Conservation (phyloP, 306 rosid genomes). For the Citrullus mucosospermus region DNA sequence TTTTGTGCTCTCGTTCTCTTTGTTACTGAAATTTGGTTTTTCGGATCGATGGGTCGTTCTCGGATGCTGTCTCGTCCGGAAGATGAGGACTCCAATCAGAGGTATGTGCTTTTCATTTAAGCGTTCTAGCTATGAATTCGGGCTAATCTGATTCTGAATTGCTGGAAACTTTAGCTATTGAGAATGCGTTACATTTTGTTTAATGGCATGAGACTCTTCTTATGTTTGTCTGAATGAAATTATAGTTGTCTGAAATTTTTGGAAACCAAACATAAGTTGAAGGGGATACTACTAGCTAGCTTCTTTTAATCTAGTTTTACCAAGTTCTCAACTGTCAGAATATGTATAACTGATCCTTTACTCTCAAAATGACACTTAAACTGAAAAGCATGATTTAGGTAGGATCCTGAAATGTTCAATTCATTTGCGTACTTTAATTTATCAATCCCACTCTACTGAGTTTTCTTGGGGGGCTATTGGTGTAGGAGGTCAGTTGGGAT, state of each 20-base stretch:
- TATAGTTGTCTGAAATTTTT: background rate
- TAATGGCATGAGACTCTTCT: background rate
- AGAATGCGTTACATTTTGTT: background rate
- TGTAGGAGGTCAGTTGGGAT: background rate
- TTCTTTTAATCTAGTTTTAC: background rate
- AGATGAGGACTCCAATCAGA: conserved; percentile 23
- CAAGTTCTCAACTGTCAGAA: background rate
- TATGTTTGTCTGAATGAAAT: background rate
- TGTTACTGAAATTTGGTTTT: background rate
- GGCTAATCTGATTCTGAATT: background rate
- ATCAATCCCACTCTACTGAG: background rate
- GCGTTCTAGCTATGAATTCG: background rate
- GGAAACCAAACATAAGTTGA: background rate
- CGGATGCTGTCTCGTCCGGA: conserved; percentile 25
- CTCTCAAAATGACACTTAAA: background rate
- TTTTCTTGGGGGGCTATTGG: background rate
- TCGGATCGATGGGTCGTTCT: conserved; percentile 35
- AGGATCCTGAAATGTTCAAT: background rate
- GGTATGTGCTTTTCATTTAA: conserved; percentile 11
- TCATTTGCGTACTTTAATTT: background rate
- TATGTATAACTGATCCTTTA: background rate
- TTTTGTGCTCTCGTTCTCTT: background rate
- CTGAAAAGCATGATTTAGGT: background rate
- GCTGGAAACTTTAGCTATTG: background rate
- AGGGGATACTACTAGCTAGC: background rate